Evolutionary conservation across 2,329 filamentous ascomycete species (phyloP).

Genomic region (Penicillium occitanis): DNA sequence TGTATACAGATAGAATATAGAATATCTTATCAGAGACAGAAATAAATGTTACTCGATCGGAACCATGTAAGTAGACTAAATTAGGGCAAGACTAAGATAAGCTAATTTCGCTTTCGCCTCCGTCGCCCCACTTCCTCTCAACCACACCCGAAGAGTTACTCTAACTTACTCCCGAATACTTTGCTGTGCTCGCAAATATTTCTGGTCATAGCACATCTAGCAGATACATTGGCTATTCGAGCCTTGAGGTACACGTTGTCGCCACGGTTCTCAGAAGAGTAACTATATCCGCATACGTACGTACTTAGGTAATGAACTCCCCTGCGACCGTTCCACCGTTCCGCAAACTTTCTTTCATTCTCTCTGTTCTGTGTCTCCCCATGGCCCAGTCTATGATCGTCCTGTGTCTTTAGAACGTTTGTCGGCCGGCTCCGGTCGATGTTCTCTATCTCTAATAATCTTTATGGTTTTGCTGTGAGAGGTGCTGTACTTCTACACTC

Average conservation of each 20-base stretch:
- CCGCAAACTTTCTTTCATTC: background rate
- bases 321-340: background rate
- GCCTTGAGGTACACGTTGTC: too few relatives aligned
- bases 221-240: too few relatives aligned
- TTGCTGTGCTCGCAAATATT: background rate
- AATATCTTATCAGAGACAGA: background rate
- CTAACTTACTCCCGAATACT: background rate
- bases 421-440: conserved; percentile 21
- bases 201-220: background rate
- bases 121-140: background rate
- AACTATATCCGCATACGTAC: background rate
- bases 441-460: background rate
- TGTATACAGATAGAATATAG: background rate
- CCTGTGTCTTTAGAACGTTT: background rate
- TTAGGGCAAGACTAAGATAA: conserved; percentile 9
- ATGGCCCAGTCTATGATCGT: background rate
- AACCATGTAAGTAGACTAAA: background rate
- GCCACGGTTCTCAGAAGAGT: too few relatives aligned
- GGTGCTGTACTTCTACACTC: background rate
- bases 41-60: background rate
- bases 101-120: conserved; percentile 1
- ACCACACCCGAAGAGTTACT: background rate
- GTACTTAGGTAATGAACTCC: background rate
- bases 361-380: background rate
- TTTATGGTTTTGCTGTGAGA: background rate